A percentile compares a stretch with the other conserved stretches of the same genome.
Evolutionary conservation across 1,284 basidiomycete genomes (phyloP).

Genomic region (Sporisorium exsertum): DNA sequence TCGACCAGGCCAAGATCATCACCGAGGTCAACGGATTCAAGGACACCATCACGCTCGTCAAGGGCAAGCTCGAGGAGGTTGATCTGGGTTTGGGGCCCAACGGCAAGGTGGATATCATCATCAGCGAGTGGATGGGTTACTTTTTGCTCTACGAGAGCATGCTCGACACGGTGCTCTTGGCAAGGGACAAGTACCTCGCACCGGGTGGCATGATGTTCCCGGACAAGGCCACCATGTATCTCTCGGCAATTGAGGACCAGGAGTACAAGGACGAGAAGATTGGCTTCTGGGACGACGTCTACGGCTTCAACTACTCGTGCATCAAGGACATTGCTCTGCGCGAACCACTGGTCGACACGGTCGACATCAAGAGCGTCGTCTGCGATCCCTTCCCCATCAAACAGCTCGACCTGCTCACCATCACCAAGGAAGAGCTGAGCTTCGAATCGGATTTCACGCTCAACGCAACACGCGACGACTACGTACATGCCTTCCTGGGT

Average conservation of each 20-base stretch:
- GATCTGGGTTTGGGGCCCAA: conserved; percentile 70
- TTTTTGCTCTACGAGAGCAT: conserved; percentile 92
- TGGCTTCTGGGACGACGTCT: conserved; percentile 95
- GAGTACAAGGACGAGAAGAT: conserved; percentile 99
- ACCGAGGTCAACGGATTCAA: conserved; percentile 95
- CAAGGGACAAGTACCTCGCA: conserved; percentile 92
- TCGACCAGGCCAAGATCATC: conserved; percentile 97
- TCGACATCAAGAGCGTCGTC: conserved; percentile 71
- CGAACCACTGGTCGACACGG: conserved; percentile 97
- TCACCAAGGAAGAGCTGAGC: conserved; percentile 92
- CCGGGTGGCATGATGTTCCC: conserved; percentile 94
- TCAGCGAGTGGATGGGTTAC: conserved; percentile 97
- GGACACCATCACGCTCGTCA: conserved; percentile 91
- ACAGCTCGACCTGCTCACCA: conserved; percentile 85
- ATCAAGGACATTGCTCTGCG: conserved; percentile 98
- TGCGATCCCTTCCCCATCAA: conserved; percentile 67
- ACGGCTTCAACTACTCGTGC: conserved; percentile 99
- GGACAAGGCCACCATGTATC: conserved; percentile 90
- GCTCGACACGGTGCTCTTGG: conserved; percentile 97
- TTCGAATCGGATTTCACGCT: conserved; percentile 86
- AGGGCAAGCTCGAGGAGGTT: conserved; percentile 96
- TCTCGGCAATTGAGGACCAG: conserved; percentile 98
- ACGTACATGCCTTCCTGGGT: conserved; percentile 95
- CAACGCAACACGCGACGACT: conserved; percentile 89
- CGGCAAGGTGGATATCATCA: conserved; percentile 86